Conservation (phyloP, 345 rosid genomes). For the Crucihimalaya himalaica region DNA sequence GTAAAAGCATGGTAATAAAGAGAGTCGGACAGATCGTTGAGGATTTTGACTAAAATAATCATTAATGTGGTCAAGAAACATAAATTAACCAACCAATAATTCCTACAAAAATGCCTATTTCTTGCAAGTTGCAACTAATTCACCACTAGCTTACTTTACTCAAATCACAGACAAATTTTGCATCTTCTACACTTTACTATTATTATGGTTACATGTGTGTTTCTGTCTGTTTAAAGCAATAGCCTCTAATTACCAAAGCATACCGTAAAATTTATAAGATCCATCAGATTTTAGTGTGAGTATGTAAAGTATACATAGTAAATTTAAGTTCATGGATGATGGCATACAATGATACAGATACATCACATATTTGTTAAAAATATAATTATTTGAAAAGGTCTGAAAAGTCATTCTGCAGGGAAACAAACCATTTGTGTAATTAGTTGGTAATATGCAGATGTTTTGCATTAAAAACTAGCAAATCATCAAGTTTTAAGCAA, state of each 20-base stretch:
- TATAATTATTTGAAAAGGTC: neutral
- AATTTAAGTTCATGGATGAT: neutral
- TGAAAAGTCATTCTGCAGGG: neutral
- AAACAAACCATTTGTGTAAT: neutral
- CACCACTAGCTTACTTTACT: conserved; percentile 31
- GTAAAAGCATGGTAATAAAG: conserved; percentile 36
- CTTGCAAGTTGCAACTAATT: conserved; percentile 26
- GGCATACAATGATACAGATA: neutral
- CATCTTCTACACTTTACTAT: conserved; percentile 29
- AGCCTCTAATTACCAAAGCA: conserved; percentile 17
- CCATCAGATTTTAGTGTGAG: neutral
- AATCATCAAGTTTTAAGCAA: neutral
- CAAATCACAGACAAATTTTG: conserved; percentile 27
- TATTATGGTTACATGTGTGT: conserved; percentile 1
- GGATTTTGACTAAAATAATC: conserved; percentile 22
- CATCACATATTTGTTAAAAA: neutral
- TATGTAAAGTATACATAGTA: neutral
- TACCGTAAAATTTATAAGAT: neutral
- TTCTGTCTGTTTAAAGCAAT: conserved; percentile 15
- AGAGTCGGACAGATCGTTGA: conserved; percentile 21
- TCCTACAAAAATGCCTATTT: conserved; percentile 24
- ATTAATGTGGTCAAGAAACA: conserved; percentile 34
- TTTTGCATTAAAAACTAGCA: neutral
- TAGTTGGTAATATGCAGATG: neutral
- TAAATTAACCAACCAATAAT: conserved; percentile 35